Base-by-base conservation (phyloP, 352 stramenopile species). In the Phytophthora tubulina region DNA sequence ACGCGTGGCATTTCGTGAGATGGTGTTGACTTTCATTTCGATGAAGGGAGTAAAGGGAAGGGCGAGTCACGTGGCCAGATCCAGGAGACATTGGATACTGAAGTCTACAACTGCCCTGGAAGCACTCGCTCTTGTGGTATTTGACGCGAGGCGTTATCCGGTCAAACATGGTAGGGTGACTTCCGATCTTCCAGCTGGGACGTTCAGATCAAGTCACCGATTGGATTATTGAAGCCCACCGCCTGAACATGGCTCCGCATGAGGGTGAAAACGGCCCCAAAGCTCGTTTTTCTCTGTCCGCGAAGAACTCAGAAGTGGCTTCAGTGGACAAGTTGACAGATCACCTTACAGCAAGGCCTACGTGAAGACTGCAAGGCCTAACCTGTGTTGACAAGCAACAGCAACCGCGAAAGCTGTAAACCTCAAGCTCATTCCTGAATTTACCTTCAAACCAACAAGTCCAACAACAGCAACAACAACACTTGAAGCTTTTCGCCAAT, bases 161-260 rank as follows among this genome's bases (percentile, higher is more conserved):
- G 32, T 38, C 31, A 48, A 45, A 9, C 21, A 38, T 36, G 45
- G 45, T 39, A 61, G 35, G 57, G 56, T 67, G 70, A 13, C 51
- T 45, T 73, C 64, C 61, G 44, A 30, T 66, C 65, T 53, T 66
- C 63, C 70, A 76, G 51, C 70, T 73, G 70, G 62, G 58, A 64
- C 48, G 52, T 73, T 53, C 44, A 70, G 56, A 66, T 51, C 39
- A 49, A 50, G 61, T 67, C 51, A 73, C 30, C 5, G 65, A 51
- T 44, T 55, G 54, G 59, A 17, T 51, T 60, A 13, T 56, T 61
- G 14, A 39, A 62, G 49, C 30, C 31, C 45, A 58, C 11, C 52
- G 21, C 61, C 8, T 70, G 61, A 56, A 74, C 55, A 48, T 72
- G 61, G 46, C 31, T 59, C 38, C 48, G 13, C 10, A 6, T 3